Base-by-base conservation (phyloP, 1,284 basidiomycete species). In the Microbotryum scabiosae region DNA sequence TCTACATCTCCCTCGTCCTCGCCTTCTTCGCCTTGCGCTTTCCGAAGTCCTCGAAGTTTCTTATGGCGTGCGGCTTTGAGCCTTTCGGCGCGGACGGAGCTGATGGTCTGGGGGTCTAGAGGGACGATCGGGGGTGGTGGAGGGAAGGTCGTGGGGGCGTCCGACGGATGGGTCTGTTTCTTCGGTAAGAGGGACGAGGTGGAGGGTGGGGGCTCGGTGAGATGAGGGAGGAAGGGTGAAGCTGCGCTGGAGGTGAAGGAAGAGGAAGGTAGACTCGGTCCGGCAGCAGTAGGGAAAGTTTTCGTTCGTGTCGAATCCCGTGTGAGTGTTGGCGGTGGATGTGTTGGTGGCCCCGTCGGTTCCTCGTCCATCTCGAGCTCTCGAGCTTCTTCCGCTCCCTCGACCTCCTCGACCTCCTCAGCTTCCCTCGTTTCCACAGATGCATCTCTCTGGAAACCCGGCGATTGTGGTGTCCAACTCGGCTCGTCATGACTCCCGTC, bases 121-220 rank as follows among this genome's bases (percentile, higher is more conserved):
- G 60, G 62, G 4, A 56, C 48, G 44, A 67, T 64, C 6, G 55
- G 47, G 2, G 65, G 65, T 2, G 65, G 65, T 0, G 58, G n/a
- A 5, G 59, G 62, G 48, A 54, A 57, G 0, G 25, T 3, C 7
- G 14, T 5, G 1, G 54, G 58, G 4, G 23, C 10, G 44, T 28
- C 18, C 48, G 41, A 3, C 49, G 51, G 16, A 50, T 53, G 36
- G 54, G 23, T 23, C 44, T n/a, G 54, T 25, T 26, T 47, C 54
- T 9, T 54, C 44, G 30, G 51, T 25, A 28, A 23, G 48, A 16
- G 51, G 51, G 21, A 30, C 18, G 25, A 14, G 51, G 10, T 41
- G 2, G 44, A 46, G 21, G 49, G 45, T 23, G 30, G 46, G 21
- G 32, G 59, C 28, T 14, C 10, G 32, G 49, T 49, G 50, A 47